A percentile compares a stretch with the other conserved stretches of the same genome.
Conservation (phyloP, 1,139 yeast species). For the Fermentozyma sake region DNA sequence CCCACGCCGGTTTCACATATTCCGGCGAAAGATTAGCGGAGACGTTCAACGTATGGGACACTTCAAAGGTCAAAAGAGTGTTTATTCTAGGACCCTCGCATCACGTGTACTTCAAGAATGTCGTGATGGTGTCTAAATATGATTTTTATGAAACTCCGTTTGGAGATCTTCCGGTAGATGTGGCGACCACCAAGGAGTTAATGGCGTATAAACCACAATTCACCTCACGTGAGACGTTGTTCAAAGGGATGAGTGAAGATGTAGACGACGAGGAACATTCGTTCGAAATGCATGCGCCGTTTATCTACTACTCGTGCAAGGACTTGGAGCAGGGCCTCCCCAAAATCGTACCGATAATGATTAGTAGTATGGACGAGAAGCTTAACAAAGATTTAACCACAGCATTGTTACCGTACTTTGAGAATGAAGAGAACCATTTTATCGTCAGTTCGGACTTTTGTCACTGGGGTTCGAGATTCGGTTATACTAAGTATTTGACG, state of each 20-base stretch:
- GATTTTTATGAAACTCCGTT: slow-evolving; percentile 72
- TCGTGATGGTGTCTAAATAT: slow-evolving; percentile 54
- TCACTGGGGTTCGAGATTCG: slow-evolving; percentile 89
- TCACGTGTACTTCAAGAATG: slow-evolving; percentile 70
- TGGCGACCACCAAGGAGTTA: slow-evolving; percentile 34
- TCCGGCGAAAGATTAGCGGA: slow-evolving; percentile 78
- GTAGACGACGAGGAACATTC: slow-evolving; percentile 88
- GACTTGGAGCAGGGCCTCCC: slow-evolving; percentile 38
- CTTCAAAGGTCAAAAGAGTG: slow-evolving; percentile 52
- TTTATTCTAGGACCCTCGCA: slow-evolving; percentile 93
- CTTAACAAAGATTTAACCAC: slow-evolving; percentile 45
- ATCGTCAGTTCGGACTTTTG: slow-evolving; percentile 89
- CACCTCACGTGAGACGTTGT: slow-evolving; percentile 19
- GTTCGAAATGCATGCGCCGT: slow-evolving; percentile 93
- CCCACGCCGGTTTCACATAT: slow-evolving; percentile 90
- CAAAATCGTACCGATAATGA: slow-evolving; percentile 71
- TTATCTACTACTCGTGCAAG: slow-evolving; percentile 48
- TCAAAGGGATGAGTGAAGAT: slow-evolving; percentile 52
- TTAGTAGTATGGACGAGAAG: slow-evolving; percentile 55
- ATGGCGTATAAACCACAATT: slow-evolving; percentile 16
- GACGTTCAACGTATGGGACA: slow-evolving; percentile 70
- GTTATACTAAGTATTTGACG: slow-evolving; percentile 58
- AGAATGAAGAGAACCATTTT: slow-evolving; percentile 59
- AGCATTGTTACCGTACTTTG: slow-evolving; percentile 50
- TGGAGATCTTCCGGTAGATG: slow-evolving; percentile 70